These are phyloP conservation scores for Barbarea vulgaris DNA, from an alignment of 345 rosid species.

Conservation along the genomic window DNA sequence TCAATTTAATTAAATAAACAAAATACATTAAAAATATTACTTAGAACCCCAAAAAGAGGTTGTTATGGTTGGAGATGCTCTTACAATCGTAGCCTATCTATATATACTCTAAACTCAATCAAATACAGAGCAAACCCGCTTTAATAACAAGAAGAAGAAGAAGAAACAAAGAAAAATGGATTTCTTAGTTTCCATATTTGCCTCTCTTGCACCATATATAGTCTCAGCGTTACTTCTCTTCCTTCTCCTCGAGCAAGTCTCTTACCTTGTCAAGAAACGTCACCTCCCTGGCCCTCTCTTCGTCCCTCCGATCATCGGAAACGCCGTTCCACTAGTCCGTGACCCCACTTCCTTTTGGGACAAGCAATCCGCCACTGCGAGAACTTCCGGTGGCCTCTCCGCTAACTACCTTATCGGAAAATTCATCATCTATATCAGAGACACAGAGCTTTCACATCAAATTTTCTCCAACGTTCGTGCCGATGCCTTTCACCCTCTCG, in stretches of 20 bases:
- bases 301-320: slow-evolving; percentile 69
- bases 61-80: no score
- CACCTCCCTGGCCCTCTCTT: slow-evolving; percentile 59
- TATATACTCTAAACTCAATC: no score
- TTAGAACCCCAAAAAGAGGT: no score
- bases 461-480: slow-evolving; percentile 75
- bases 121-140: slow-evolving; percentile 8
- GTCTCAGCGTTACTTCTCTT: slow-evolving; percentile 41
- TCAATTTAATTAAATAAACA: no score
- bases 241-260: slow-evolving; percentile 55
- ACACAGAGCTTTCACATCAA: slow-evolving; percentile 65
- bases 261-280: slow-evolving; percentile 66
- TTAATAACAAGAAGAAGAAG: neutral
- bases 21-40: no score
- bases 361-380: slow-evolving; percentile 46
- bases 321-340: slow-evolving; percentile 52
- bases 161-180: neutral
- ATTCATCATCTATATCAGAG: slow-evolving; percentile 64
- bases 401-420: slow-evolving; percentile 66
- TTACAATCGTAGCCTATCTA: no score
- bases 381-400: slow-evolving; percentile 51
- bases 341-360: slow-evolving; percentile 74
- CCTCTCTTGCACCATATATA: slow-evolving; percentile 34
- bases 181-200: neutral
- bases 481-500: slow-evolving; percentile 70